Evolutionary conservation across 371 early-diverging fungal species (phyloP).

Genomic region (Umbelopsis sp.): DNA sequence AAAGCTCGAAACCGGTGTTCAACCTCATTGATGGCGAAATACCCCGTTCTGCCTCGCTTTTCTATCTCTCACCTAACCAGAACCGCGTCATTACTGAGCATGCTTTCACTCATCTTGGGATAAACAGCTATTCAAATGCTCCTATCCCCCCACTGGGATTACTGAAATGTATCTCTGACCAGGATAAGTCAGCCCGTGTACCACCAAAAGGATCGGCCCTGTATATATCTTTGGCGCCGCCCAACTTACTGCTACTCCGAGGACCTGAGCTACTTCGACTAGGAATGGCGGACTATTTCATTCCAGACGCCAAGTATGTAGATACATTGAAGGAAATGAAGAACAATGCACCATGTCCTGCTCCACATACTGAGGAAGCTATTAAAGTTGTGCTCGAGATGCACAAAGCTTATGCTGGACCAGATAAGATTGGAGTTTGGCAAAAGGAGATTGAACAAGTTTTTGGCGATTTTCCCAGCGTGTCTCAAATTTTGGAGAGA

Average conservation of each 20-base stretch:
- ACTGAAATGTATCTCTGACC: conserved; percentile 31
- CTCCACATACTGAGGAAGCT: conserved; percentile 46
- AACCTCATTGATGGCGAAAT: conserved; percentile 48
- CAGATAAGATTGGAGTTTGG: conserved; percentile 60
- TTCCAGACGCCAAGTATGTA: conserved; percentile 50
- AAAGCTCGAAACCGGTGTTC: conserved; percentile 37
- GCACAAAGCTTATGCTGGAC: conserved; percentile 58
- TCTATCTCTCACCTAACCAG: conserved; percentile 36
- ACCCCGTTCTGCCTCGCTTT: conserved; percentile 43
- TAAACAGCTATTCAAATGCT: conserved; percentile 31
- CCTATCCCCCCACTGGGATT: conserved; percentile 45
- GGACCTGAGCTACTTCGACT: conserved; percentile 56
- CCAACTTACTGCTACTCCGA: conserved; percentile 47
- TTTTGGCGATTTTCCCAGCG: conserved; percentile 46
- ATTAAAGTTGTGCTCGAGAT: conserved; percentile 48
- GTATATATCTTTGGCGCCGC: conserved; percentile 52
- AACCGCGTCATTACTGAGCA: conserved; percentile 57
- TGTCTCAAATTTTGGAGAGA: background rate
- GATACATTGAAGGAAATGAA: conserved; percentile 40
- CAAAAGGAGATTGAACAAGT: conserved; percentile 46
- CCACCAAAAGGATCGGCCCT: conserved; percentile 43
- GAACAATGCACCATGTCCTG: conserved; percentile 48
- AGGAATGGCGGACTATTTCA: conserved; percentile 57
- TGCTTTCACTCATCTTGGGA: conserved; percentile 35
- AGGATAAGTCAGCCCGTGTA: conserved; percentile 27